Evolutionary conservation across 257 asterid genomes (phyloP).

Genomic region (Cordia subcordata): DNA sequence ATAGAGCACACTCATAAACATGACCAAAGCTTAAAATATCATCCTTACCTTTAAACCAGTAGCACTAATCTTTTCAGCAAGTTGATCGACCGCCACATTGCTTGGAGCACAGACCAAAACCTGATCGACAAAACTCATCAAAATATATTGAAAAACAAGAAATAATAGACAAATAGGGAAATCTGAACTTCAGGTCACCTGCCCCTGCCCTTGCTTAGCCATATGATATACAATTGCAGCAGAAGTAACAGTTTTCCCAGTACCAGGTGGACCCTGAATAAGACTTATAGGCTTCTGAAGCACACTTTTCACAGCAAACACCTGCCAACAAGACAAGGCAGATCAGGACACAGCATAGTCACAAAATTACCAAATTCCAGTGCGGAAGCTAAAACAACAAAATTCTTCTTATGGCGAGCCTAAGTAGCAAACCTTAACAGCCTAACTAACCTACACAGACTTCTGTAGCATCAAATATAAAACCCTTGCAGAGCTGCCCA

Average conservation of each 20-base stretch:
- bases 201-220: slow-evolving; percentile 99
- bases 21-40: background rate
- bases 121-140: slow-evolving; percentile 28
- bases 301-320: slow-evolving; percentile 97
- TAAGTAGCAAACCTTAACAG: no score
- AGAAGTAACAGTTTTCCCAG: slow-evolving; percentile 97
- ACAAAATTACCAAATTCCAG: slow-evolving; percentile 1
- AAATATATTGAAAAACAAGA: background rate
- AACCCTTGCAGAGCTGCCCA: no score
- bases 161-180: background rate
- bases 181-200: slow-evolving; percentile 31
- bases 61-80: slow-evolving; percentile 97
- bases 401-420: background rate
- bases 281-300: slow-evolving; percentile 92
- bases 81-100: slow-evolving; percentile 98
- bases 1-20: background rate
- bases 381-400: background rate
- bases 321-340: slow-evolving; percentile 32
- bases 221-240: slow-evolving; percentile 98
- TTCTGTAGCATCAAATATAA: no score
- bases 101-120: slow-evolving; percentile 99
- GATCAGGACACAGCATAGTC: slow-evolving; percentile 1
- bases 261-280: slow-evolving; percentile 98
- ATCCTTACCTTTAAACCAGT: slow-evolving; percentile 83
- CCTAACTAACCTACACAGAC: no score